phyloP scores from a whole-genome alignment of 2,329 filamentous ascomycete genomes.

The Graphium sp. region DNA sequence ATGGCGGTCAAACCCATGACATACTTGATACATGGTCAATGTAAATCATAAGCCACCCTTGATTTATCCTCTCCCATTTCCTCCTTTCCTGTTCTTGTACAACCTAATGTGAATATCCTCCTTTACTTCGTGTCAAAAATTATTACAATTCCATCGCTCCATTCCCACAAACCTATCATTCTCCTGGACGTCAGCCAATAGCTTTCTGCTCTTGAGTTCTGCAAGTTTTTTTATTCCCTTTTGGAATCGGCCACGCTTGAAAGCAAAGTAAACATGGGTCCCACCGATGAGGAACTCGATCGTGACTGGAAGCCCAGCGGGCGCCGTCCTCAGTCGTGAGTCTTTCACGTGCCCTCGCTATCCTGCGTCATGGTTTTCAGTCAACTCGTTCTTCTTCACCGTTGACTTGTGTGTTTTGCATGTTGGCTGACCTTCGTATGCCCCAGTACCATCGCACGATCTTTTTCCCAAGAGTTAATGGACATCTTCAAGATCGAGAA shows the following conservation, averaged over 20 bases:
- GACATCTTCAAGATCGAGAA: slow-evolving; percentile 80
- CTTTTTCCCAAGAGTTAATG: slow-evolving; percentile 74
- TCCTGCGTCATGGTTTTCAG: not conserved
- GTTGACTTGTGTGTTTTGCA: not conserved
- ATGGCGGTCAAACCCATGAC: too few relatives aligned
- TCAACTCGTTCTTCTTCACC: not conserved
- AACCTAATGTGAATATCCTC: too few relatives aligned
- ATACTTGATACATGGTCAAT: too few relatives aligned
- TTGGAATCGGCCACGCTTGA: not conserved
- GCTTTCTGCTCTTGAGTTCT: not conserved
- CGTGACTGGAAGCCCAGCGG: slow-evolving; percentile 67
- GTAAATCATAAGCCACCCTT: too few relatives aligned
- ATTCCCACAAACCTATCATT: too few relatives aligned
- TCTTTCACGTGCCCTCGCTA: slow-evolving; percentile 21
- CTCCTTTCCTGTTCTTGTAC: too few relatives aligned
- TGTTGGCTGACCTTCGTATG: not conserved
- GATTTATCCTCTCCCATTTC: too few relatives aligned
- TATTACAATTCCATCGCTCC: too few relatives aligned
- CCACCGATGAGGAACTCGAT: slow-evolving; percentile 48
- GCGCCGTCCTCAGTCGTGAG: slow-evolving; percentile 71
- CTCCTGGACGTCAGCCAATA: too few relatives aligned
- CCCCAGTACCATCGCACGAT: slow-evolving; percentile 68
- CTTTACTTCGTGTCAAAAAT: too few relatives aligned
- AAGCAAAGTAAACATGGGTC: slow-evolving; percentile 20
- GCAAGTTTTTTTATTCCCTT: not conserved